Evolutionary conservation across 2,329 filamentous ascomycete species (phyloP).

Genomic region (Ophiostoma populinum): DNA sequence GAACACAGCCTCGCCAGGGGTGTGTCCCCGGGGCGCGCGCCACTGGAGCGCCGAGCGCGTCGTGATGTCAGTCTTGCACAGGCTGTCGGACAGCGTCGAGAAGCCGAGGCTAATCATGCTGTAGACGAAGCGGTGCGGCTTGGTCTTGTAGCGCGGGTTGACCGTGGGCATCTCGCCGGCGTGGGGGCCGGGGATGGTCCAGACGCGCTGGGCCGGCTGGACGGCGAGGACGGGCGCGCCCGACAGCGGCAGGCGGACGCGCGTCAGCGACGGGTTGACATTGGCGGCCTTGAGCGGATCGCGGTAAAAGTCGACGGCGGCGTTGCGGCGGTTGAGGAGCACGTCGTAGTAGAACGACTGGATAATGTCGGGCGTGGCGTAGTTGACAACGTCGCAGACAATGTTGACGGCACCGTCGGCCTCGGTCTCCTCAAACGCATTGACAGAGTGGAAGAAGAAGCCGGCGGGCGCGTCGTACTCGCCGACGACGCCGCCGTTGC

Average conservation of each 20-base stretch:
- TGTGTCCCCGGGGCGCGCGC: constrained; percentile 36
- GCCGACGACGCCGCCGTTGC: constrained; percentile 40
- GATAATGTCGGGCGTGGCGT: constrained; percentile 47
- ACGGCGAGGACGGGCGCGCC: not conserved
- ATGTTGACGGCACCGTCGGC: constrained; percentile 28
- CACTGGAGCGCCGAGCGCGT: constrained; percentile 37
- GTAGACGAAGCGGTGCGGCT: constrained; percentile 43
- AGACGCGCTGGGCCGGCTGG: constrained; percentile 16
- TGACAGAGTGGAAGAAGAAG: constrained; percentile 69
- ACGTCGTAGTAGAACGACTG: constrained; percentile 53
- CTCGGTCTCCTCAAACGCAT: constrained; percentile 50
- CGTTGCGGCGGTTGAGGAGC: constrained; percentile 34
- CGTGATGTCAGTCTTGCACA: constrained; percentile 47
- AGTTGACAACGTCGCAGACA: constrained; percentile 47
- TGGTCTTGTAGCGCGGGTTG: constrained; percentile 36
- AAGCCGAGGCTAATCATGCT: constrained; percentile 36
- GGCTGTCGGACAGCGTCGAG: constrained; percentile 41
- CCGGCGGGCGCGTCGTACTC: constrained; percentile 49
- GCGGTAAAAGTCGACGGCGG: constrained; percentile 25
- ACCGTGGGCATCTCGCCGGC: constrained; percentile 49
- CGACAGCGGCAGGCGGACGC: constrained; percentile 18
- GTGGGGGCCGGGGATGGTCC: constrained; percentile 34
- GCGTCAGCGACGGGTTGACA: constrained; percentile 21
- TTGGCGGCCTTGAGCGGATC: constrained; percentile 22
- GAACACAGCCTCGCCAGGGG: constrained; percentile 54